Evolutionary conservation across 2,329 filamentous ascomycete genomes (phyloP).

Genomic region (Epichloe scottii): DNA sequence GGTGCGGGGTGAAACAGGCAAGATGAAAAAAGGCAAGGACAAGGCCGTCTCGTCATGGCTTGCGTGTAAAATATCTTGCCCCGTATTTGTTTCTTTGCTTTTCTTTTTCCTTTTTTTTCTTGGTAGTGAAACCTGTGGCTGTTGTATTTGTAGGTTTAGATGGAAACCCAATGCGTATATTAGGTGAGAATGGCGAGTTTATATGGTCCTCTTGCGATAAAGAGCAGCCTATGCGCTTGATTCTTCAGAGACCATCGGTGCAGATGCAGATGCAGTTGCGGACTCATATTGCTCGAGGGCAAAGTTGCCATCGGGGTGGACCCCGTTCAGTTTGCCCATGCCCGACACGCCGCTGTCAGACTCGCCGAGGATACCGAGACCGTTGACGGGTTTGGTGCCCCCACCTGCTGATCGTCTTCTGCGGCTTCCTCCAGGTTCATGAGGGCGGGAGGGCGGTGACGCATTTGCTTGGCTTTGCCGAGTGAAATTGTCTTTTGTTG

Average conservation of each 20-base stretch:
- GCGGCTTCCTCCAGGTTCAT: slow-evolving; percentile 50
- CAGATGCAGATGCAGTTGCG: slow-evolving; percentile 9
- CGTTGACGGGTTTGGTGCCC: slow-evolving; percentile 18
- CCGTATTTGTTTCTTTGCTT: not conserved
- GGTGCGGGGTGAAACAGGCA: not conserved
- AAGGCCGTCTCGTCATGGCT: not conserved
- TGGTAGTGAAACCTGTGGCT: not conserved
- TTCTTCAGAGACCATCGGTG: slow-evolving; percentile 13
- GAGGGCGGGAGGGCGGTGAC: slow-evolving; percentile 77
- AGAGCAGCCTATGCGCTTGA: slow-evolving; percentile 19
- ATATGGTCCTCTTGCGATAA: slow-evolving; percentile 3
- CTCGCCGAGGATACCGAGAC: slow-evolving; percentile 32
- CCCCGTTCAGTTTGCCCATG: slow-evolving; percentile 25
- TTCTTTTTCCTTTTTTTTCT: not conserved
- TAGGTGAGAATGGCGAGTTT: not conserved
- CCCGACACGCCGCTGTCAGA: slow-evolving; percentile 31
- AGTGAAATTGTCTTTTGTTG: slow-evolving; percentile 95
- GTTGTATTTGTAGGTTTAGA: not conserved
- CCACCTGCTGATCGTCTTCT: slow-evolving; percentile 16
- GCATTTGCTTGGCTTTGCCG: slow-evolving; percentile 74
- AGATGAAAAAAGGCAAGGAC: not conserved
- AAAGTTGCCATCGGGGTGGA: slow-evolving; percentile 19
- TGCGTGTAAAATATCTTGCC: not conserved
- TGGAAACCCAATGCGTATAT: not conserved
- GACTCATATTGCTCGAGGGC: slow-evolving; percentile 6